Evolutionary conservation across 768 basidiomycete genomes (phyloP), one percentile per base, ranked within the genome.

Genomic region (Rhodotorula sphaerocarpa): DNA sequence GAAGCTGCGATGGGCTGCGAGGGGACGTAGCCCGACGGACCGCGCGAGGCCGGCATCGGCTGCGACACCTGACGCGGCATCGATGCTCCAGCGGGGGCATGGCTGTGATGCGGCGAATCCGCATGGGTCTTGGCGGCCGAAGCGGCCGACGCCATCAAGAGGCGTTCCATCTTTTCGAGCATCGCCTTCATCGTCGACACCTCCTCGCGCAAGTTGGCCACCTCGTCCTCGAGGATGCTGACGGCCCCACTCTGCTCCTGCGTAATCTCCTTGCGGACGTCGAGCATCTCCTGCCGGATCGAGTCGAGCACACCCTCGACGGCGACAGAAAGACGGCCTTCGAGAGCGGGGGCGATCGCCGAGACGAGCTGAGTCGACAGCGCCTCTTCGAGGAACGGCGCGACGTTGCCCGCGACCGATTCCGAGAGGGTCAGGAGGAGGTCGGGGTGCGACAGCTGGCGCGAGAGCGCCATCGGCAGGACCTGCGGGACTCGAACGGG

Each of bases 211-310:
- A 67, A 45, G 14, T 25, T 55, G 16, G 21, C 18, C 27, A 67
- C 66, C 45, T 67, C 66, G 27, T 53, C 48, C 80, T 91, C 88
- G 71, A 90, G 87, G 41, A 79, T 82, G 50, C 86, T 81, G 52
- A 87, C 79, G 2, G 86, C 80, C 57, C 89, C 88, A 47, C 79
- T 84, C 73, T 91, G 88, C 86, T 87, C 90, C 21, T 82, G 78
- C 57, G 83, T 83, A 50, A 90, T 78, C 72, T 91, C 89, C 51
- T 84, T 82, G 76, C 88, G 88, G 69, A 91, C 80, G 62, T 78
- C 81, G 66, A 86, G 78, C 58, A 91, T 82, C 74, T 91, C 88
- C 5, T 79, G 77, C 56, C 83, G 83, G 69, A 91, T 79, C 73
- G 88, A 87, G 28, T 84, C 81, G 39, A 86, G 76, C 28, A 89